A percentile compares a stretch with the other conserved stretches of the same genome.
Conservation (phyloP, 2,329 filamentous ascomycete species). For the Apiospora sp. region DNA sequence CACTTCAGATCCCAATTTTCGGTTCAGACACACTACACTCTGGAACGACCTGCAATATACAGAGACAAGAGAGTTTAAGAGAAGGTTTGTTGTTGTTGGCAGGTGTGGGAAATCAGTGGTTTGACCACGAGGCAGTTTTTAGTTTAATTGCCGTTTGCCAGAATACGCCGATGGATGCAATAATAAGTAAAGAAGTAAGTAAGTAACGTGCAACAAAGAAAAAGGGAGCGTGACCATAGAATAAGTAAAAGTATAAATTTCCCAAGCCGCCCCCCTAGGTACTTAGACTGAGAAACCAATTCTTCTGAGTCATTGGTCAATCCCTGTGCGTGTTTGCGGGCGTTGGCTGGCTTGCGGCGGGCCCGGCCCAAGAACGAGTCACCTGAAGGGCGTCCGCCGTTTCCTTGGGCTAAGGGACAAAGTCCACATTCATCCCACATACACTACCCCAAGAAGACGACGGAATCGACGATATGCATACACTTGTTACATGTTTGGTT, state of each 20-base stretch:
- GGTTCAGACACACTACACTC: not conserved
- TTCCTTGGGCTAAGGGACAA: too few species aligned
- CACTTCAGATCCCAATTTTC: not conserved
- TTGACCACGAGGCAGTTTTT: constrained; percentile 15
- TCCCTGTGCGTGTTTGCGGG: not conserved
- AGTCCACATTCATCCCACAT: too few species aligned
- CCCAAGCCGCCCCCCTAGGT: not conserved
- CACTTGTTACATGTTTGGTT: not conserved
- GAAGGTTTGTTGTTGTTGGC: not conserved
- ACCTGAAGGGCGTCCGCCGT: not conserved
- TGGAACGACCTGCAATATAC: not conserved
- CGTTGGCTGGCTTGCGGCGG: not conserved
- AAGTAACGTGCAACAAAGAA: constrained; percentile 1
- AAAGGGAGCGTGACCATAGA: not conserved
- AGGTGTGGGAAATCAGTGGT: not conserved
- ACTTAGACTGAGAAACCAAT: not conserved
- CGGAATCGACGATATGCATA: constrained; percentile 9
- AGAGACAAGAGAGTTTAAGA: not conserved
- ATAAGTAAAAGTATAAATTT: constrained; percentile 16
- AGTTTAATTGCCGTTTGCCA: not conserved
- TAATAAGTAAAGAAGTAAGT: not conserved
- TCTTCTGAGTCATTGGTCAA: constrained; percentile 20
- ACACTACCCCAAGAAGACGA: not conserved
- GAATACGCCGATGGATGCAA: not conserved
- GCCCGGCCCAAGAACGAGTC: not conserved